Evolutionary conservation across 305 asterid species (phyloP), one percentile per base, ranked within the genome.

Genomic region (Withania somnifera): DNA sequence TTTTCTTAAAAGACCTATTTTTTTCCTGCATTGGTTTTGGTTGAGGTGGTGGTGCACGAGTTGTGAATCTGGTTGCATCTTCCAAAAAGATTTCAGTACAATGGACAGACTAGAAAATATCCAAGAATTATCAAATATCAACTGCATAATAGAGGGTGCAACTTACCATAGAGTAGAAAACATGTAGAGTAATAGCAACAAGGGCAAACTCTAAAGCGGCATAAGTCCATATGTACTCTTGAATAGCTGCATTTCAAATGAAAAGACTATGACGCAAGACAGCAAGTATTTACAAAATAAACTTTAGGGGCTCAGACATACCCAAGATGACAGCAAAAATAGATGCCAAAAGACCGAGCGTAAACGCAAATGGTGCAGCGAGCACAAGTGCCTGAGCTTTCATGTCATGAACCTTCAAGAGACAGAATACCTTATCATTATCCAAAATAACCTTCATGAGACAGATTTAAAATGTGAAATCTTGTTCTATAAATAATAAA

Each of bases 301-400:
- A 82, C 9, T n/a, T 81, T 10, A 52, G 45, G 69, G 67, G 68
- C 6, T 6, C 58, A 66, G 50, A 20, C 85, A 3, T 91, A 96
- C 98, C 97, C 78, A 89, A 80, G 81, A 93, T 81, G 51, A 93
- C 88, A 4, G 98, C 93, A 66, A 93, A 88, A 38, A 90, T 90
- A 42, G 98, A 94, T 45, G 95, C 88, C 78, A 87, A 82, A 79
- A 96, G 84, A 80, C 92, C 97, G 87, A 96, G 86, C 3, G 98
- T 90, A 87, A 96, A 94, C 75, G 98, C 84, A 84, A 93, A 94
- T 28, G 99, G 99, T 42, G 93, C 97, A 78, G 98, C 89, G 67
- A 96, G 54, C 71, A 90, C 82, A 68, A 96, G 91, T 15, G 98
- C 93, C 77, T 87, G 87, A 45, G 84, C 87, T 88, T 85, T 90